These are phyloP conservation scores for Globisporangium parvum DNA, from an alignment of 352 stramenopile species.

Conservation along the genomic window DNA sequence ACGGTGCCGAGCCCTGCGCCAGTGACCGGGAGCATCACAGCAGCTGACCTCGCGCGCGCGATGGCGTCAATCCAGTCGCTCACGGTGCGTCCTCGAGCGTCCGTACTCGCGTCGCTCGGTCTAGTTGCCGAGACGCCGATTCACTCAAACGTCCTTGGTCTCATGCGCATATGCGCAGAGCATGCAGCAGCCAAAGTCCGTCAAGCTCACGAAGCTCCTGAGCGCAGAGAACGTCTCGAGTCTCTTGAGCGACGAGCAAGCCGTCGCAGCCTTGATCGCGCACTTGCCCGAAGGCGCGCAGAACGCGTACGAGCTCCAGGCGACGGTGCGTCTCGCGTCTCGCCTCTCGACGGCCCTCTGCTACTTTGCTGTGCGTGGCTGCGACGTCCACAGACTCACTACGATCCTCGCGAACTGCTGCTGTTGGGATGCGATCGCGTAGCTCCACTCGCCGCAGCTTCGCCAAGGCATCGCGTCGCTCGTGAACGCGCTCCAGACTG, in stretches of 20 bases:
- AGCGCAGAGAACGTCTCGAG: conserved; percentile 43
- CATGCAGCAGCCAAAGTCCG: conserved; percentile 45
- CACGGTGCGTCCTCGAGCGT: conserved; percentile 19
- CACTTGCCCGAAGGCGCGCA: conserved; percentile 82
- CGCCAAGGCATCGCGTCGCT: conserved; percentile 87
- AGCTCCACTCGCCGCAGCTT: conserved; percentile 82
- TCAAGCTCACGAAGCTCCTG: conserved; percentile 62
- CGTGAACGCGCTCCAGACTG: conserved; percentile 74
- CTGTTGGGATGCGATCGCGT: neutral
- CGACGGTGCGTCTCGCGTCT: conserved; percentile 34
- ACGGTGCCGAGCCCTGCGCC: conserved; percentile 5
- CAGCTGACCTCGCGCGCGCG: conserved; percentile 79
- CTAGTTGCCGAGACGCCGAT: neutral
- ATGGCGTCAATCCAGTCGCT: conserved; percentile 78
- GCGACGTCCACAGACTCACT: too few relatives aligned
- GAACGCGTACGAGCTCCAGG: conserved; percentile 61
- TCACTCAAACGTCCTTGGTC: neutral
- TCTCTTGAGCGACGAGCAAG: conserved; percentile 60
- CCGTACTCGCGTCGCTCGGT: neutral
- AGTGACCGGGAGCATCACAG: conserved; percentile 39
- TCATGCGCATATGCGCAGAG: neutral
- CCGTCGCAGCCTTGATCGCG: conserved; percentile 47
- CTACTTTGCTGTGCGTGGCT: too few relatives aligned
- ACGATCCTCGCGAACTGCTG: neutral
- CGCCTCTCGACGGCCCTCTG: neutral